Evolutionary conservation across 805 yeast genomes (phyloP).

Genomic region (Candida boleticola): DNA sequence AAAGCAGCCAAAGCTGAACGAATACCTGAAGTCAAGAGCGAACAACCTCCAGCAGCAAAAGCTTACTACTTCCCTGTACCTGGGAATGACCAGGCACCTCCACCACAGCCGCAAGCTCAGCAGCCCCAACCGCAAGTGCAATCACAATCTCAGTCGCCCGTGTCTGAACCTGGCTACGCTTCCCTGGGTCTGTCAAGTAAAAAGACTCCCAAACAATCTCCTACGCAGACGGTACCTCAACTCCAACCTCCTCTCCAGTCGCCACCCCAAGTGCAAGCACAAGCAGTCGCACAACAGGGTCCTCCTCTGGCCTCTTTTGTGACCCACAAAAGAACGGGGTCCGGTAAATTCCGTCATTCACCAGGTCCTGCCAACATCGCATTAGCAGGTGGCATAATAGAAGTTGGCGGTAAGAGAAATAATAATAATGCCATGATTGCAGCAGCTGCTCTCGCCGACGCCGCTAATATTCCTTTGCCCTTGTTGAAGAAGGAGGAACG

Average conservation of each 20-base stretch:
- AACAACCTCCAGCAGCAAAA: neutral
- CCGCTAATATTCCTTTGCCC: conserved; percentile 75
- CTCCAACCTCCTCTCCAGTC: neutral
- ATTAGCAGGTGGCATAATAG: conserved; percentile 35
- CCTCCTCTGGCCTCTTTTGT: conserved; percentile 3
- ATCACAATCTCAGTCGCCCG: conserved; percentile 6
- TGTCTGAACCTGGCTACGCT: no score
- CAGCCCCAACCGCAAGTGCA: neutral
- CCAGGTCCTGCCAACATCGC: conserved; percentile 52
- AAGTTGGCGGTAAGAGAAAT: conserved; percentile 31
- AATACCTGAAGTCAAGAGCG: neutral
- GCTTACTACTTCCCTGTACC: conserved; percentile 2
- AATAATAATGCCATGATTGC: conserved; percentile 63
- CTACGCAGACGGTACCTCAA: neutral
- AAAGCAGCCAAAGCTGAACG: conserved; percentile 5
- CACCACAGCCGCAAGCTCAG: conserved; percentile 1
- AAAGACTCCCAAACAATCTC: no score
- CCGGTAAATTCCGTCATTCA: conserved; percentile 18
- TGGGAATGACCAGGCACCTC: neutral
- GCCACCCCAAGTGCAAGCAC: neutral
- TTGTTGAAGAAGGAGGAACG: conserved; percentile 18
- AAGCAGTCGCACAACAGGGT: neutral
- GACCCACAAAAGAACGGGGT: conserved; percentile 24
- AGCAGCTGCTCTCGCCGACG: conserved; percentile 81
- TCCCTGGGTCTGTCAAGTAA: no score